phyloP scores from a whole-genome alignment of 2,329 filamentous ascomycete species.

The Teratosphaeria gauchensis region DNA sequence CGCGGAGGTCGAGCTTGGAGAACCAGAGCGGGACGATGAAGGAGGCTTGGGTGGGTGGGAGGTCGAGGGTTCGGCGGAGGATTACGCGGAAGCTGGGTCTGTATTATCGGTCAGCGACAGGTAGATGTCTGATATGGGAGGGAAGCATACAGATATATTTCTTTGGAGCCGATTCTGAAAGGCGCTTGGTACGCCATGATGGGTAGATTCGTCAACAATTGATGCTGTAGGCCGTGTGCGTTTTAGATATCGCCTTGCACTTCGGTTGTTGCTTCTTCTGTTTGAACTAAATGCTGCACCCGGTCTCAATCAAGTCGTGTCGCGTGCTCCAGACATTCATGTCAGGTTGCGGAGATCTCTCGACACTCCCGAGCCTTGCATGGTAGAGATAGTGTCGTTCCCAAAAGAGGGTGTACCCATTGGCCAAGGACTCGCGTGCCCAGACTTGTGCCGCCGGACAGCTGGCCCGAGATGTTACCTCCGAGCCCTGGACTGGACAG shows the following conservation, averaged over 20 bases:
- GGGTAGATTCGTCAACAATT: not conserved
- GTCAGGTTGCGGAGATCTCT: not conserved
- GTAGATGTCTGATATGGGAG: not conserved
- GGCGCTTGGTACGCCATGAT: slow-evolving; percentile 6
- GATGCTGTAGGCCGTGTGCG: not conserved
- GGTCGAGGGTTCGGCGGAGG: slow-evolving; percentile 61
- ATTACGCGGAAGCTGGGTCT: slow-evolving; percentile 77
- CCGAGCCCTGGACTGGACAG: not conserved
- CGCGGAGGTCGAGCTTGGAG: slow-evolving; percentile 92
- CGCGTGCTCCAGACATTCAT: not conserved
- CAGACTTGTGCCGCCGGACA: not conserved
- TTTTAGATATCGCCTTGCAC: not conserved
- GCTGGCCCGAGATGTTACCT: not conserved
- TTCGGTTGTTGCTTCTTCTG: not conserved
- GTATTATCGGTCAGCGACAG: slow-evolving; percentile 2
- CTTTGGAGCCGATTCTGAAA: slow-evolving; percentile 26
- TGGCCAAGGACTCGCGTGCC: not conserved
- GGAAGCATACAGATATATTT: slow-evolving; percentile 26
- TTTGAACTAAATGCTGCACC: too few species aligned
- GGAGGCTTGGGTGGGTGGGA: slow-evolving; percentile 71
- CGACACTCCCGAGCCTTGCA: not conserved
- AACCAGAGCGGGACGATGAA: slow-evolving; percentile 87
- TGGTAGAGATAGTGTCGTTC: not conserved
- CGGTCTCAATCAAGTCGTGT: not conserved
- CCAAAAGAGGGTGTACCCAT: not conserved